Evolutionary conservation across 2,329 filamentous ascomycete genomes (phyloP).

Genomic region (Penicillium sp.): DNA sequence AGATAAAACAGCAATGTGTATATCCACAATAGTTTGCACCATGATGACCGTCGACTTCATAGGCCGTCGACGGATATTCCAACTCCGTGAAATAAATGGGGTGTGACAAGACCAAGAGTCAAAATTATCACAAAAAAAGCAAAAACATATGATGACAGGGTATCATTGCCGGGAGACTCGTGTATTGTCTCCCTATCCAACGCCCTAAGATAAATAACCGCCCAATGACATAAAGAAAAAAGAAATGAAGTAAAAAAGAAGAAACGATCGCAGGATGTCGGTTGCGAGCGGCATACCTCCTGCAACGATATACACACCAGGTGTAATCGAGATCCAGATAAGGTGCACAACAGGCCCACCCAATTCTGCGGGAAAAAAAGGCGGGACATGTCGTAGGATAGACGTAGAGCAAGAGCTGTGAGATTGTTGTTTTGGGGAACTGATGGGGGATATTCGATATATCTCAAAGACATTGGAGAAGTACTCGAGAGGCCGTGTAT

Average conservation of each 20-base stretch:
- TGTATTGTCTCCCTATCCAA: slow-evolving; percentile 47
- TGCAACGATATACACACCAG: slow-evolving; percentile 7
- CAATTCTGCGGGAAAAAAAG: not conserved
- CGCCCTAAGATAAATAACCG: slow-evolving; percentile 30
- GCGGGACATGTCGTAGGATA: not conserved
- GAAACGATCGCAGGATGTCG: not conserved
- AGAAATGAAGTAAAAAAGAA: slow-evolving; percentile 7
- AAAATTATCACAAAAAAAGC: slow-evolving; percentile 5
- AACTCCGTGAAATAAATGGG: slow-evolving; percentile 23
- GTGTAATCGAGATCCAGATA: slow-evolving; percentile 7
- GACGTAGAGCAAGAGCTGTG: not conserved
- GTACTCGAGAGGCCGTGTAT: not conserved
- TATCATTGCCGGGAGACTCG: slow-evolving; percentile 48
- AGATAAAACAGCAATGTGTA: slow-evolving; percentile 11
- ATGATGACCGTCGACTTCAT: slow-evolving; percentile 24
- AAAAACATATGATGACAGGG: slow-evolving; percentile 35
- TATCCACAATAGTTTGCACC: slow-evolving; percentile 17
- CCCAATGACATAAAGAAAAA: slow-evolving; percentile 21
- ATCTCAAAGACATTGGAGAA: not conserved
- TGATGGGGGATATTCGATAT: not conserved
- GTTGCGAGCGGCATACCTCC: slow-evolving; percentile 4
- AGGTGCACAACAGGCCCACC: not conserved
- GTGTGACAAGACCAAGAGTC: slow-evolving; percentile 5
- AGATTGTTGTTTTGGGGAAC: too few relatives aligned
- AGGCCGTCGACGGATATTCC: slow-evolving; percentile 26